Percentiles rank a stretch among this genome's conserved stretches.
These are phyloP conservation scores for Primulina tabacum DNA, from an alignment of 257 asterid species.

Conservation along the genomic window DNA sequence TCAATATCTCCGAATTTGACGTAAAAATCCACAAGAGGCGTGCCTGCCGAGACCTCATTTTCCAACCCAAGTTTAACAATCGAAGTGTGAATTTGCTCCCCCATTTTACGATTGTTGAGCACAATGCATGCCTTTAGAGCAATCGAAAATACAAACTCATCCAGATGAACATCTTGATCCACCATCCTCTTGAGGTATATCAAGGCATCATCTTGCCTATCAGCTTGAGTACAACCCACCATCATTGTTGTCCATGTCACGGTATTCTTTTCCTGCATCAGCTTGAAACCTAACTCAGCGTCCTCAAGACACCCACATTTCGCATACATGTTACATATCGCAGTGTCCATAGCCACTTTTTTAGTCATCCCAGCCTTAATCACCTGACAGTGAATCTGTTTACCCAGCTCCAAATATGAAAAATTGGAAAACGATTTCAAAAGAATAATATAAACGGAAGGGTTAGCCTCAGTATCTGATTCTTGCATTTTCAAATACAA, in stretches of 20 bases:
- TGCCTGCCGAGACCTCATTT: slow-evolving; percentile 45
- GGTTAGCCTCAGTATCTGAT: slow-evolving; percentile 21
- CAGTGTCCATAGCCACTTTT: slow-evolving; percentile 39
- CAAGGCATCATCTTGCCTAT: slow-evolving; percentile 41
- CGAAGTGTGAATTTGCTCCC: slow-evolving; percentile 43
- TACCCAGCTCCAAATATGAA: slow-evolving; percentile 37
- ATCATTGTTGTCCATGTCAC: slow-evolving; percentile 51
- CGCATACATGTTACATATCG: slow-evolving; percentile 44
- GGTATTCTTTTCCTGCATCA: slow-evolving; percentile 39
- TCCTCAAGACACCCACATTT: slow-evolving; percentile 39
- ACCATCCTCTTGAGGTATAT: slow-evolving; percentile 34
- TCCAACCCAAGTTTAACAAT: slow-evolving; percentile 41
- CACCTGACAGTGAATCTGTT: slow-evolving; percentile 45
- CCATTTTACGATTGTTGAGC: slow-evolving; percentile 32
- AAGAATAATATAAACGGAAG: slow-evolving; percentile 33
- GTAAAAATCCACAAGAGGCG: slow-evolving; percentile 56
- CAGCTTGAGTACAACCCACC: slow-evolving; percentile 49
- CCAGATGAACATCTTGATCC: slow-evolving; percentile 33
- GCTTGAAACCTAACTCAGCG: slow-evolving; percentile 34
- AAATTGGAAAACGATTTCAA: slow-evolving; percentile 33
- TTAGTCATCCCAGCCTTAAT: slow-evolving; percentile 37
- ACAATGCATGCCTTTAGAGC: slow-evolving; percentile 50
- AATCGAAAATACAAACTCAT: slow-evolving; percentile 45
- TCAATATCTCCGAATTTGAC: slow-evolving; percentile 42
- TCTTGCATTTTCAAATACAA: slow-evolving; percentile 29